Percentiles rank a stretch among this genome's conserved stretches.
Evolutionary conservation across 345 rosid species (phyloP).

Genomic region (Arabidopsis suecica): DNA sequence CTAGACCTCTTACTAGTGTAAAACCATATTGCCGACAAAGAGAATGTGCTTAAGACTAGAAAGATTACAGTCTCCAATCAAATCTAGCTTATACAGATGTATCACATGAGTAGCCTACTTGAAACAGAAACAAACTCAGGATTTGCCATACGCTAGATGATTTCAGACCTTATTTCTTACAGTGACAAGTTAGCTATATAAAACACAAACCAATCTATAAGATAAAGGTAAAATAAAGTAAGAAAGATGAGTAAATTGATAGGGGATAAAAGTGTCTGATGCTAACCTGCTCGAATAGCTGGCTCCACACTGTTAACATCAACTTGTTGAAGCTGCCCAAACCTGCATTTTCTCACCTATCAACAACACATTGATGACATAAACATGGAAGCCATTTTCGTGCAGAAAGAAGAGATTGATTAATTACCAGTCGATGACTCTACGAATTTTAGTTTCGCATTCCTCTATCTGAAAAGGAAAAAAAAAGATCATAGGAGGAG

Average conservation of each 20-base stretch:
- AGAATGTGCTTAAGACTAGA: conserved; percentile 3
- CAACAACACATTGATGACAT: not conserved
- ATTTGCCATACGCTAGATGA: not conserved
- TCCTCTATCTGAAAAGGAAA: conserved; percentile 55
- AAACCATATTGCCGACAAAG: not conserved
- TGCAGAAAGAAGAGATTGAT: not conserved
- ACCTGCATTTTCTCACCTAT: conserved; percentile 54
- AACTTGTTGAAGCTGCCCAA: conserved; percentile 90
- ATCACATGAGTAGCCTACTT: not conserved
- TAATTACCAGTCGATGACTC: conserved; percentile 70
- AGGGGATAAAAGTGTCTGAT: not conserved
- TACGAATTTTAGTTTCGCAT: conserved; percentile 71
- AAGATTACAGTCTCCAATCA: conserved; percentile 10
- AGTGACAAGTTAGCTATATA: not conserved
- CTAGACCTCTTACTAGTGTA: not conserved
- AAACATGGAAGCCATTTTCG: not conserved
- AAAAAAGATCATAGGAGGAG: not conserved
- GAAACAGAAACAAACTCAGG: conserved; percentile 7
- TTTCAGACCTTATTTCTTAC: not conserved
- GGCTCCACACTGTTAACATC: conserved; percentile 79
- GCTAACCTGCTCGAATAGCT: conserved; percentile 79
- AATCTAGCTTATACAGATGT: not conserved
- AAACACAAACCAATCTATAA: not conserved
- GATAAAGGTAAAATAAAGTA: not conserved
- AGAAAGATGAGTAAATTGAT: conserved; percentile 9